Evolutionary conservation across 2,329 filamentous ascomycete species (phyloP).

Genomic region (Colletotrichum sp.): DNA sequence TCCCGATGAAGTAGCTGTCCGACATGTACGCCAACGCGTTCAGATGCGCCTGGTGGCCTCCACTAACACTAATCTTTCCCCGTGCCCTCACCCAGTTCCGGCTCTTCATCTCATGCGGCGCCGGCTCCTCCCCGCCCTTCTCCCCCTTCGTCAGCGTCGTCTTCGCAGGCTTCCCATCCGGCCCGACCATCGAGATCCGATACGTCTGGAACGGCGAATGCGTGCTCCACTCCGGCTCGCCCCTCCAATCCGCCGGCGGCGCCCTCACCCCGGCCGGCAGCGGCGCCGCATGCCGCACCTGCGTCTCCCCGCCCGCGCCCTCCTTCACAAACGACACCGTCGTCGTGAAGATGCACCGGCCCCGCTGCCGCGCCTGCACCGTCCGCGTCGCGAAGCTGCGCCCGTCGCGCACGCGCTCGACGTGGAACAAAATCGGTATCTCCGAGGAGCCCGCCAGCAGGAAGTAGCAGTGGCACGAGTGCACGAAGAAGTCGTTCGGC

Average conservation of each 20-base stretch:
- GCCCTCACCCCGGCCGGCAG: constrained; percentile 53
- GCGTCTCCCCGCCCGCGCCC: constrained; percentile 54
- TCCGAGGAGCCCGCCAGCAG: constrained; percentile 85
- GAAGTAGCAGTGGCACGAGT: constrained; percentile 99
- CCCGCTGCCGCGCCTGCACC: constrained; percentile 91
- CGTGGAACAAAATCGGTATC: constrained; percentile 91
- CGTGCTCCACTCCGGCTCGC: constrained; percentile 53
- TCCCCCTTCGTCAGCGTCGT: neutral
- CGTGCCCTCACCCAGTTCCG: constrained; percentile 75
- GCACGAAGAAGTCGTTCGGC: constrained; percentile 77
- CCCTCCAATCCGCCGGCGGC: constrained; percentile 40
- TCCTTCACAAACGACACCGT: constrained; percentile 87
- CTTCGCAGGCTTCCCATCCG: neutral
- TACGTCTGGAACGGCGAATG: constrained; percentile 55
- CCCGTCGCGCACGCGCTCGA: constrained; percentile 91
- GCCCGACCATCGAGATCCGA: constrained; percentile 41
- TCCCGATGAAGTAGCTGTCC: constrained; percentile 93
- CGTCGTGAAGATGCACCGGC: constrained; percentile 91
- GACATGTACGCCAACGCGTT: constrained; percentile 91
- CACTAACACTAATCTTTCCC: constrained; percentile 74
- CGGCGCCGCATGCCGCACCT: constrained; percentile 69
- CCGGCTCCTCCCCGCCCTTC: constrained; percentile 47
- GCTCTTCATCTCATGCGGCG: constrained; percentile 7
- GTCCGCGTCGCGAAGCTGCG: constrained; percentile 90
- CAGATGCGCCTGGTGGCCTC: constrained; percentile 81